Percentiles rank a stretch among this genome's conserved stretches.
Conservation (phyloP, 257 asterid species). For the Solanum habrochaites region DNA sequence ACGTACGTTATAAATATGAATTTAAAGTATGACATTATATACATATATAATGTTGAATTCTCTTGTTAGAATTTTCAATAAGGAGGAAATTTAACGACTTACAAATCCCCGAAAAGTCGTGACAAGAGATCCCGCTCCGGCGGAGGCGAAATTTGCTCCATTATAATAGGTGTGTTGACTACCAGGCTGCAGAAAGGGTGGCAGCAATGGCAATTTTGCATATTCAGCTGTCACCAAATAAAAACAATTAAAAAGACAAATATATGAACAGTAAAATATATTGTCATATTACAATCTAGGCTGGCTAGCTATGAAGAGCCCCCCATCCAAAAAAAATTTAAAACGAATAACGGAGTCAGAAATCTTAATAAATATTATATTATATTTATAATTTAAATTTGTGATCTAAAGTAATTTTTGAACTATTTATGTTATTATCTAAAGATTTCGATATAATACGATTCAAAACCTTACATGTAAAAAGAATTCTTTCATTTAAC, state of each 20-base stretch:
- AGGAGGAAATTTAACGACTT: background rate
- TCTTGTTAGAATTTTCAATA: background rate
- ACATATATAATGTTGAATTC: background rate
- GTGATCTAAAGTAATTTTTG: background rate
- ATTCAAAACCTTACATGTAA: background rate
- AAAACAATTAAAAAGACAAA: background rate
- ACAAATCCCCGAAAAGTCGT: slow-evolving; percentile 48
- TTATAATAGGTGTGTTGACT: slow-evolving; percentile 3
- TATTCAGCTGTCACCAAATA: slow-evolving; percentile 30
- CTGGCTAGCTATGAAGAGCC: background rate
- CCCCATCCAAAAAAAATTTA: background rate
- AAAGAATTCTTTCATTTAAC: background rate
- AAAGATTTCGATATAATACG: background rate
- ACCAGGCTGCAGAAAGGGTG: slow-evolving; percentile 37
- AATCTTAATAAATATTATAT: background rate
- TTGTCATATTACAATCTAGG: background rate
- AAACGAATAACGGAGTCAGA: background rate
- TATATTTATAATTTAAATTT: background rate
- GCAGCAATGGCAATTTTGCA: slow-evolving; percentile 43
- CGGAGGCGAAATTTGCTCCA: slow-evolving; percentile 68
- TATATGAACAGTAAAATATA: background rate
- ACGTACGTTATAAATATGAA: background rate
- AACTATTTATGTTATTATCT: background rate
- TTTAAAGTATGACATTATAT: background rate
- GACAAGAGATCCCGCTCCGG: slow-evolving; percentile 58